Base-by-base conservation (phyloP, 305 asterid species). In the Plantago lanceolata region DNA sequence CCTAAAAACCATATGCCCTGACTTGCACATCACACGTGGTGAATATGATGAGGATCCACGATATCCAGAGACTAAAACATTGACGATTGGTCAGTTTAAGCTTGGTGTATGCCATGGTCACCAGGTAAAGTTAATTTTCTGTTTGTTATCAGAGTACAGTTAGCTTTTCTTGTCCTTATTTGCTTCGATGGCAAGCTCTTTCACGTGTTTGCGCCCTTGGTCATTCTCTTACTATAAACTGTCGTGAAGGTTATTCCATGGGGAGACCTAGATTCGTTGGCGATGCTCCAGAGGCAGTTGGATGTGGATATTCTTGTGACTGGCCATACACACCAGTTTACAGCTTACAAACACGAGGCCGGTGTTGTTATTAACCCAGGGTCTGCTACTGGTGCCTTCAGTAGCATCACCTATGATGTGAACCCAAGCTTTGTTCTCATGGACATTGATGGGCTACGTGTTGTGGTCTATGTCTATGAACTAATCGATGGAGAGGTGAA, bases 311-410 rank as follows among this genome's bases (percentile, higher is more conserved):
- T 93, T 60, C 95, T 93, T 11, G 99, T 93, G 45, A 85, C 89
- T 0, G 99, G 98, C 43, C 99, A 93, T 48, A 87, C 99, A 21
- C 99, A 93, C 78, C 99, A 87, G 79, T 93, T 89, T 69, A 93
- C 93, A 19, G 97, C 99, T 28, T 93, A 93, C 84, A 93, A 93
- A 63, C 99, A 89, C 6, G 99, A 93, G 83, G 99, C 94, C 8
- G 97, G 99, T 8, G 99, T 93, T 17, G 99, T 93, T 47, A 93
- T 93, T 52, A 93, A 89, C 70, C 99, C 97, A 0, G 99, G 99
- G 49, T 93, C 99, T 47, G 97, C 97, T 17, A 93, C 97, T 9
- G 99, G 99, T 54, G 97, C 99, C 68, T 86, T 89, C 70, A 93
- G 98, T 76, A 87, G 96, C 86, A 84, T 87, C 82, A 93, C 97